A percentile compares a stretch with the other conserved stretches of the same genome.
These are phyloP conservation scores for Sporisorium iseilematis-ciliati DNA, from an alignment of 1,284 basidiomycete species.

Conservation along the genomic window DNA sequence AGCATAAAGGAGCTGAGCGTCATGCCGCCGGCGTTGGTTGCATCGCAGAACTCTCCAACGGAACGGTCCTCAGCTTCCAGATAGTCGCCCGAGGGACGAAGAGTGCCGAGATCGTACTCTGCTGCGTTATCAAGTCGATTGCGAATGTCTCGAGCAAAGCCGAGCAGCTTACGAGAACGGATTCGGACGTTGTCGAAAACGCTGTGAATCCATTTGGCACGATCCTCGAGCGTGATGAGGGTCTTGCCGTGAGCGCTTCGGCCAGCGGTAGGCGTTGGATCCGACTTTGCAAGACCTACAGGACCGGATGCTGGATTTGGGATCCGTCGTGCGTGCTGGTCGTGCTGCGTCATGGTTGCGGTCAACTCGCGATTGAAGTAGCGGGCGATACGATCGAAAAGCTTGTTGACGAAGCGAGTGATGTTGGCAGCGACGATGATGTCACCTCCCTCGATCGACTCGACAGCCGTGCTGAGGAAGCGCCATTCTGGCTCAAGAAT, in stretches of 20 bases:
- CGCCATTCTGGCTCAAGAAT: constrained; percentile 96
- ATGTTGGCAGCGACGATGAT: constrained; percentile 79
- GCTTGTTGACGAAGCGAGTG: constrained; percentile 66
- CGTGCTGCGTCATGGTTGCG: constrained; percentile 74
- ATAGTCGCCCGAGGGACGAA: constrained; percentile 50
- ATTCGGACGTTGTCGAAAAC: constrained; percentile 92
- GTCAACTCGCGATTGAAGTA: constrained; percentile 94
- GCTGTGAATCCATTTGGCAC: constrained; percentile 89
- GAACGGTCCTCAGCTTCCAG: constrained; percentile 38
- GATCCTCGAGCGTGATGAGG: constrained; percentile 82
- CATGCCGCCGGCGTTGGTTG: constrained; percentile 22
- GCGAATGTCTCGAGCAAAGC: constrained; percentile 75
- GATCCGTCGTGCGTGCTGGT: constrained; percentile 31
- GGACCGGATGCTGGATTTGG: constrained; percentile 41
- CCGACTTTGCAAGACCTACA: constrained; percentile 33
- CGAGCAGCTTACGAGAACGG: constrained; percentile 91
- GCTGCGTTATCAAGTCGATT: constrained; percentile 94
- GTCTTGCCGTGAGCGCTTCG: constrained; percentile 49
- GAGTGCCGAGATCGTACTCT: constrained; percentile 86
- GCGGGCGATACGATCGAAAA: constrained; percentile 80
- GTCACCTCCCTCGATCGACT: constrained; percentile 89
- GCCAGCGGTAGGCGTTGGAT: constrained; percentile 36
- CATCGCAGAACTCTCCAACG: constrained; percentile 23
- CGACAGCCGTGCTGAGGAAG: constrained; percentile 91
- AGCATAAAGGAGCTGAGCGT: constrained; percentile 85